These are phyloP conservation scores for Xylaria sp. DNA, from an alignment of 2,329 filamentous ascomycete genomes.

Conservation along the genomic window DNA sequence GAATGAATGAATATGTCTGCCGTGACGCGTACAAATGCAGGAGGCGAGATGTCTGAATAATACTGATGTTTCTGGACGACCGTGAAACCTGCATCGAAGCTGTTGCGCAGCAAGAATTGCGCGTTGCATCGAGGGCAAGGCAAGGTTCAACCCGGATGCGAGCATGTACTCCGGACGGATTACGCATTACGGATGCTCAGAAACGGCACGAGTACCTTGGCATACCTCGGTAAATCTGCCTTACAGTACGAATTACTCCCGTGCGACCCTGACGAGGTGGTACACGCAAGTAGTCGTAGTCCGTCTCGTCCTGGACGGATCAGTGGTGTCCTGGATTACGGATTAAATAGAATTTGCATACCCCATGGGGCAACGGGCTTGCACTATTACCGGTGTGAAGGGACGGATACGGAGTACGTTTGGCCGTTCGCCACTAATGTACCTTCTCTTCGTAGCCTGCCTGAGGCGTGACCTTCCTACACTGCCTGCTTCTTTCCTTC, in stretches of 20 bases:
- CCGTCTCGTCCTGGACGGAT: neutral
- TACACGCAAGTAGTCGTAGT: too few relatives aligned
- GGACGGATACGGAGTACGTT: too few relatives aligned
- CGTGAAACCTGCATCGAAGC: neutral
- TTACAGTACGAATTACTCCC: neutral
- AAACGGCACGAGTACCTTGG: neutral
- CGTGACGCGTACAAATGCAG: neutral
- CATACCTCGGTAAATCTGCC: neutral
- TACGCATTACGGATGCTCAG: too few relatives aligned
- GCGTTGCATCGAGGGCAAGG: too few relatives aligned
- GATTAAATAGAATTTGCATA: neutral
- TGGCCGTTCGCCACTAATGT: neutral
- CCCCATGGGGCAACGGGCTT: neutral
- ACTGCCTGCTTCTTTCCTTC: neutral
- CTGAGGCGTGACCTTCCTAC: neutral
- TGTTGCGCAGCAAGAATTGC: neutral
- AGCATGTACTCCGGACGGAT: too few relatives aligned
- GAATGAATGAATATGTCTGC: neutral
- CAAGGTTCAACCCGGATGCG: too few relatives aligned
- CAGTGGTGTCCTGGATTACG: neutral
- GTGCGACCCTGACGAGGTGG: too few relatives aligned
- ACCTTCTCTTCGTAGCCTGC: neutral
- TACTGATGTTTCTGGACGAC: neutral
- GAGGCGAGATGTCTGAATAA: neutral
- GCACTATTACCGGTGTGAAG: neutral